Percentiles rank a stretch among this genome's conserved stretches.
These are phyloP conservation scores for Ananas comosus DNA, from an alignment of 176 grass and related monocot genomes.

Conservation along the genomic window DNA sequence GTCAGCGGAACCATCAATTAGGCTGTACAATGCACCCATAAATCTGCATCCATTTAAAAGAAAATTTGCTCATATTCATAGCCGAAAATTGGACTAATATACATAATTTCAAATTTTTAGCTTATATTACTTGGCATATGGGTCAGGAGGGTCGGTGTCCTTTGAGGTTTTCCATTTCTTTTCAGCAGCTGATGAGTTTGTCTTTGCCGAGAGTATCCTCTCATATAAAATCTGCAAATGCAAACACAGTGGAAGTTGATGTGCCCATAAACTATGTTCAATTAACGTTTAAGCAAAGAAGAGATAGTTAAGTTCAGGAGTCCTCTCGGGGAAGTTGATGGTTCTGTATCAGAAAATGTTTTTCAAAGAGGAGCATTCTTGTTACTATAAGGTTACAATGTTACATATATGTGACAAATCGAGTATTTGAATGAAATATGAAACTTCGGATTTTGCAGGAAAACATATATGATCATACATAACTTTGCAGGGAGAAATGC, in stretches of 20 bases:
- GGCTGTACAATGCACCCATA: constrained; percentile 39
- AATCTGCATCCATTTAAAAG: constrained; percentile 35
- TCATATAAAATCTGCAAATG: constrained; percentile 56
- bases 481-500: no score
- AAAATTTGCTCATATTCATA: neutral
- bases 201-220: constrained; percentile 61
- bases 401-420: no score
- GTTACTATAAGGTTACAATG: no score
- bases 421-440: no score
- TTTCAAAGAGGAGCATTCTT: no score
- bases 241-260: neutral
- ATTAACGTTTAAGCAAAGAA: neutral
- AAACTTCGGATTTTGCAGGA: no score
- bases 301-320: no score
- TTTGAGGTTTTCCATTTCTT: constrained; percentile 51
- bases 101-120: neutral
- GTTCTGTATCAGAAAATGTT: no score
- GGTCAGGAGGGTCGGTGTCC: constrained; percentile 28
- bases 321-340: no score
- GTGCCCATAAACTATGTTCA: neutral
- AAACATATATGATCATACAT: no score
- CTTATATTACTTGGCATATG: constrained; percentile 43
- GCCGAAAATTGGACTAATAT: neutral
- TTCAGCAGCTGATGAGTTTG: constrained; percentile 47
- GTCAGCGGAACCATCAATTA: constrained; percentile 62